Conservation (phyloP, 2,329 filamentous ascomycete genomes). For the Blastomyces gilchristii region DNA sequence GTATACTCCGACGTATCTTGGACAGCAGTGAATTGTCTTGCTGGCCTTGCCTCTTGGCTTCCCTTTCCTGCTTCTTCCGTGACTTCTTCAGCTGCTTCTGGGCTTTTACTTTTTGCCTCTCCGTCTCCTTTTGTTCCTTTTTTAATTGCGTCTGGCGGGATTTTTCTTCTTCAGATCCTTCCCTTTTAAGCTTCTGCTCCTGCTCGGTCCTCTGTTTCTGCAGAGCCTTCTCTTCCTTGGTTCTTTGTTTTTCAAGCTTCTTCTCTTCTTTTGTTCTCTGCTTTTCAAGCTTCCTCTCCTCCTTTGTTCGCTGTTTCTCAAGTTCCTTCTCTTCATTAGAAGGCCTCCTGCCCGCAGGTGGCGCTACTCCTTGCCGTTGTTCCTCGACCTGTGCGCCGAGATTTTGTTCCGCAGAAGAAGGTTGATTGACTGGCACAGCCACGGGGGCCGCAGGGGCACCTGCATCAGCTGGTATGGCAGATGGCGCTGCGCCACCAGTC, state of each 20-base stretch:
- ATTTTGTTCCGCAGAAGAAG: neutral
- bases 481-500: neutral
- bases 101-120: neutral
- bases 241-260: constrained; percentile 6
- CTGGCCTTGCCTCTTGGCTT: neutral
- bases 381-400: neutral
- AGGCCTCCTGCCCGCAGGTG: neutral
- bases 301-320: constrained; percentile 9
- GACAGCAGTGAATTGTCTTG: neutral
- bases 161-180: neutral
- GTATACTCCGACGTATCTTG: neutral
- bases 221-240: constrained; percentile 2
- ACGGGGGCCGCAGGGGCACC: neutral
- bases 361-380: neutral
- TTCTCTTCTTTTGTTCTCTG: constrained; percentile 10
- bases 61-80: neutral
- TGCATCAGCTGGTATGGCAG: neutral
- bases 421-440: neutral
- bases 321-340: constrained; percentile 12
- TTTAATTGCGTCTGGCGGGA: neutral
- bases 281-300: constrained; percentile 11
- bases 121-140: neutral
- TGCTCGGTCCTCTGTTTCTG: neutral
- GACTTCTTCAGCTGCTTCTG: neutral
- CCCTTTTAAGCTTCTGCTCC: neutral